Evolutionary conservation across 768 basidiomycete species (phyloP), one percentile per base, ranked within the genome.

Genomic region (Mycena leptocephala): DNA sequence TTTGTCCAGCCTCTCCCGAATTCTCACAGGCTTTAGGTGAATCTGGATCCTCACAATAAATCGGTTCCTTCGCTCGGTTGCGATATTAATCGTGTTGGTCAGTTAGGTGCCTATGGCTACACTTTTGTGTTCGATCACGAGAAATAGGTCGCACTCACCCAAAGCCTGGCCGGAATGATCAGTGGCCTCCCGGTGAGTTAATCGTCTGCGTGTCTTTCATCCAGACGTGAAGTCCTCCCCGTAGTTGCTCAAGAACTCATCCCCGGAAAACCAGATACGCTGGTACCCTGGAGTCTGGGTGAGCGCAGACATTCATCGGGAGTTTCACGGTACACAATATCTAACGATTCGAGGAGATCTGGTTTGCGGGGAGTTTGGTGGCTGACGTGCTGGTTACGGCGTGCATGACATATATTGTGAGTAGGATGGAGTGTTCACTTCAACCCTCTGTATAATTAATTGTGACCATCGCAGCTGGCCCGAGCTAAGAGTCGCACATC

Each of bases 391-490:
- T 79, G 5, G 74, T 79, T 11, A 70, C 79, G 5, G 62, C 35
- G 18, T 61, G 55, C 56, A 79, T 79, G 79, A 76, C 74, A 1
- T 72, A 65, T 14, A 74, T 79, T 18, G 79, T 78, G 35, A 39
- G n/a, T n/a, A n/a, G n/a, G n/a, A 62, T 68, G n/a, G 61, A 63
- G 5, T 41, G 22, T 8, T 24, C 24, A 37, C 37, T 41, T 58
- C 5, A 26, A 16, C 14, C 20, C 8, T 11, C 24, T 7, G 55
- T 5, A 26, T 16, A n/a, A n/a, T n/a, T 68, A 11, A 26, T 43
- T 22, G 3, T 67, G 26, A 33, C 13, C 28, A 13, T 46, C 35
- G 20, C 41, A 71, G 70, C 30, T 71, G 58, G 59, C 32, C 5
- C n/a, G 22, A 11, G 70, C 70, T 3, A 46, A 46, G 26, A 61